Percentiles rank a stretch among this genome's conserved stretches.
phyloP scores from a whole-genome alignment of 345 rosid genomes.

The Nasturtium officinale region DNA sequence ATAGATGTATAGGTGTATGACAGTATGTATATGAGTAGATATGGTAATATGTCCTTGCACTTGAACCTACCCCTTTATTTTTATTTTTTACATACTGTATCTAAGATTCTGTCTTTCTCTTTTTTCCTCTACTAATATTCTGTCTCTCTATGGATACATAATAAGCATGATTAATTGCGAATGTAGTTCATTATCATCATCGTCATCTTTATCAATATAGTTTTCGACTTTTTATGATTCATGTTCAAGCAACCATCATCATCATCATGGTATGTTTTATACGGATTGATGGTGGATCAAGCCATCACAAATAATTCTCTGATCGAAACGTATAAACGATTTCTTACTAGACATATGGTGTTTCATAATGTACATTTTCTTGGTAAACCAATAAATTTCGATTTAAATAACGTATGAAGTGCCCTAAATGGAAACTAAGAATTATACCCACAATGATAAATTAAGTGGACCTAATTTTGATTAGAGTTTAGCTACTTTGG shows the following conservation, averaged over 20 bases:
- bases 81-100: slow-evolving; percentile 21
- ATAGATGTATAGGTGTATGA: slow-evolving; percentile 20
- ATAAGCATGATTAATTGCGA: too few species aligned
- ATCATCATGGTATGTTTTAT: neutral
- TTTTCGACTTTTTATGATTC: too few species aligned
- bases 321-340: neutral
- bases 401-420: slow-evolving; percentile 9
- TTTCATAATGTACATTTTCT: neutral
- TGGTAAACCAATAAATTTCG: neutral
- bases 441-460: slow-evolving; percentile 10
- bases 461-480: slow-evolving; percentile 36
- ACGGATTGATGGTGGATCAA: neutral
- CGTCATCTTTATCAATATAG: too few species aligned
- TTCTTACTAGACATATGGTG: neutral
- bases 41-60: slow-evolving; percentile 15
- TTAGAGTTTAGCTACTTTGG: slow-evolving; percentile 39
- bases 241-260: too few species aligned
- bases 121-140: too few species aligned
- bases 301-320: neutral
- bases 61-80: slow-evolving; percentile 27
- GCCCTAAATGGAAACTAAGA: slow-evolving; percentile 14
- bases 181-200: too few species aligned
- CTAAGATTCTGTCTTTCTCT: slow-evolving; percentile 20
- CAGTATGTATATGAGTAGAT: slow-evolving; percentile 23
- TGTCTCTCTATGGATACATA: slow-evolving; percentile 27